Evolutionary conservation across 2,329 filamentous ascomycete species (phyloP), one percentile per base, ranked within the genome.

Genomic region (Fusarium sacchari): DNA sequence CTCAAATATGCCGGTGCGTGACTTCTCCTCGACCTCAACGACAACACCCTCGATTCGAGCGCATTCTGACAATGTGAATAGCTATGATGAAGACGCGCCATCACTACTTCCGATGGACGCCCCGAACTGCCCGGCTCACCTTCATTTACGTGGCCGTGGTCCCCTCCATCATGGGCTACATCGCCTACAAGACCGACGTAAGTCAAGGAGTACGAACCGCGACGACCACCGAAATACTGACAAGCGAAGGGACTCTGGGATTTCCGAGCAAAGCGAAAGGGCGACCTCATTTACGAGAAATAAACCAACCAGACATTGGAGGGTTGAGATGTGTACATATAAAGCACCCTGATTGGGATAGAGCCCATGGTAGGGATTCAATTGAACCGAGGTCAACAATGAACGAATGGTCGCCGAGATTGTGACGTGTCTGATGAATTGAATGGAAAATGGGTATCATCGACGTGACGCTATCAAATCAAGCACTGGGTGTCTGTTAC

Each of bases 61-160:
- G 18, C 22, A 64, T 22, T 55, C 77, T 81, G 79, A 81, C 77
- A 49, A 57, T 32, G 50, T 66, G 60, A 40, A 67, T 79, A 97
- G 95, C 93, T 82, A 93, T 98, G 91, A 90, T 89, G 80, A 87
- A 89, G 80, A 94, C 94, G 86, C 93, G 96, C 76, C 92, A 95
- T 89, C 94, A 94, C 85, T 97, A 94, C 89, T 99, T 98, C 89
- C 90, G 94, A 83, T 98, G 94, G 94, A 98, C 93, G 40, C 89
- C 91, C 59, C 89, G 93, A 79, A 97, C 94, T 50, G 94, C 94
- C 36, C 91, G 90, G 85, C 83, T 98, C 79, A 91, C 92, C 9
- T 90, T 98, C 81, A 86, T 92, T 73, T 98, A 96, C 83, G 88
- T 93, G 66, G 85, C 91, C 39, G 85, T 92, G 60, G 89, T 98